Conservation (phyloP, 805 yeast species). For the Pichia occidentalis region DNA sequence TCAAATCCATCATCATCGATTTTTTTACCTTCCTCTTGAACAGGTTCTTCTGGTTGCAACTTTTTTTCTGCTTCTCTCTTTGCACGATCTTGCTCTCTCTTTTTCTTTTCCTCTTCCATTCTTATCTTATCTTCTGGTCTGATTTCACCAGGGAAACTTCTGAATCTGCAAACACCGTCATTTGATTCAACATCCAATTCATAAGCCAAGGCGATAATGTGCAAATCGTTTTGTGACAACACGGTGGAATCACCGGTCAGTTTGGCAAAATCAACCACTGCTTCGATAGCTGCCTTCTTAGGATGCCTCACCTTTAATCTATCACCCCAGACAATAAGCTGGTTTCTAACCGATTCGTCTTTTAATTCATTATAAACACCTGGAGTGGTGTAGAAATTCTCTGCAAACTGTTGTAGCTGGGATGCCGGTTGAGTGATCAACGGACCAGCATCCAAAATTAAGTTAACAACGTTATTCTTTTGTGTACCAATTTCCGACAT, state of each 20-base stretch:
- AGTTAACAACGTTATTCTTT: conserved; percentile 36
- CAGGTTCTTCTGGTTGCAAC: conserved; percentile 8
- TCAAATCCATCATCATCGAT: conserved; percentile 18
- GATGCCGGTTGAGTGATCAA: conserved; percentile 79
- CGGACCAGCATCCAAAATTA: conserved; percentile 94
- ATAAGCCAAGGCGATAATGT: conserved; percentile 83
- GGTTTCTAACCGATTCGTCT: conserved; percentile 78
- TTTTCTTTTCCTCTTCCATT: conserved; percentile 22
- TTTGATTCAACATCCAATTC: conserved; percentile 73
- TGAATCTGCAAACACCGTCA: conserved; percentile 62
- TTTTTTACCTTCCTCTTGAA: conserved; percentile 19
- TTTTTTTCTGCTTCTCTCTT: conserved; percentile 10
- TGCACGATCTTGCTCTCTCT: conserved; percentile 9
- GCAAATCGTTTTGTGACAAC: conserved; percentile 84
- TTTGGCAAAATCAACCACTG: conserved; percentile 70
- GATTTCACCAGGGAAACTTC: conserved; percentile 58
- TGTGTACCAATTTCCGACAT: no score
- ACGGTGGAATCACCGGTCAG: conserved; percentile 90
- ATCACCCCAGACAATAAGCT: conserved; percentile 77
- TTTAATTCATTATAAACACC: conserved; percentile 82
- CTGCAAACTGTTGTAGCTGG: conserved; percentile 62
- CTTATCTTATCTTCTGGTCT: conserved; percentile 34
- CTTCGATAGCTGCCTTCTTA: conserved; percentile 49
- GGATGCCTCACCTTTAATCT: conserved; percentile 72
- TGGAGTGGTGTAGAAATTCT: conserved; percentile 79